phyloP scores from a whole-genome alignment of 208 protist species.

The Blastocrithidia nonstop region DNA sequence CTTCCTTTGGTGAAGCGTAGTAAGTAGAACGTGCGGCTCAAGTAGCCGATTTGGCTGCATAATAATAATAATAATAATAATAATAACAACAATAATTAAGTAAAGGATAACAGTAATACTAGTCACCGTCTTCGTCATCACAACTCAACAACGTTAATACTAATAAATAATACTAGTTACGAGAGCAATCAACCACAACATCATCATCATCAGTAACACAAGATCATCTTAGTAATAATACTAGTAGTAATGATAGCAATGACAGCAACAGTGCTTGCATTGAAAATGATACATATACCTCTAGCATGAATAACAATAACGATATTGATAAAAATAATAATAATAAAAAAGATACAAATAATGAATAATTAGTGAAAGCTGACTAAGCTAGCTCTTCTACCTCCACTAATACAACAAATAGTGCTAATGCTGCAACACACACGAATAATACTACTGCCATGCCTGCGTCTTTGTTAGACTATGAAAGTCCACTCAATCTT shows the following conservation, averaged over 20 bases:
- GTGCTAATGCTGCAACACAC: background rate
- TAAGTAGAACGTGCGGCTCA: too few species aligned
- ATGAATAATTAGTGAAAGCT: background rate
- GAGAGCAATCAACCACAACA: too few species aligned
- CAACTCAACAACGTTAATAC: too few species aligned
- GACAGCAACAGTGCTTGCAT: conserved; percentile 4
- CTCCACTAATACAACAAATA: background rate
- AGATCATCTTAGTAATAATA: background rate
- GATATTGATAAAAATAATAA: background rate
- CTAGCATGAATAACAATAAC: background rate
- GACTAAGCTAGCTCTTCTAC: background rate
- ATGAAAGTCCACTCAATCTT: conserved; percentile 76
- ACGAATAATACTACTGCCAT: background rate
- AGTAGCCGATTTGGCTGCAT: too few species aligned
- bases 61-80: too few species aligned
- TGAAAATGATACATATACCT: background rate
- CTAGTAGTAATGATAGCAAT: background rate
- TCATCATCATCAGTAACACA: too few species aligned
- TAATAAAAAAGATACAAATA: background rate
- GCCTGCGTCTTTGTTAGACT: conserved; percentile 27
- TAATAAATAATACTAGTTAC: too few species aligned
- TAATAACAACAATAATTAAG: too few species aligned
- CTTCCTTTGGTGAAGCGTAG: too few species aligned
- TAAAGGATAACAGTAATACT: too few species aligned
- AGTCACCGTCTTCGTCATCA: too few species aligned